Evolutionary conservation across 192 early-diverging fungal species (phyloP), one percentile per base, ranked within the genome.

Genomic region (Globomyces pollinis-pini): DNA sequence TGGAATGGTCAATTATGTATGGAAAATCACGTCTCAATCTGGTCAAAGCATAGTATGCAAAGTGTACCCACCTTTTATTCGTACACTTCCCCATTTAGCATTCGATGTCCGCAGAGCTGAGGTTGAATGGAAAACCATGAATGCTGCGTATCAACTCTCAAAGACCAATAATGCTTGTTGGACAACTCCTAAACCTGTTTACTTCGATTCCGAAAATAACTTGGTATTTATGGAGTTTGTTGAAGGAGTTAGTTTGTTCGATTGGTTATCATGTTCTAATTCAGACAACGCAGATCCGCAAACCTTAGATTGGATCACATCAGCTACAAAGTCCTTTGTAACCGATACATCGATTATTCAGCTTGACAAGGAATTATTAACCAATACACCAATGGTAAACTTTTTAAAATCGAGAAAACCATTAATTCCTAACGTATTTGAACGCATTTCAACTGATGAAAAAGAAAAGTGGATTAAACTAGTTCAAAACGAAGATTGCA

Each of bases 1-100:
- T 1, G 50, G 50, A 18, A 13, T 52, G n/a, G 50, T 24, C 5
- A 52, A 52, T 18, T 20, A 36, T 32, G 50, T 52, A 15, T 52
- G 50, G 50, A 52, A 52, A 52, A 18, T 36, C 16, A n/a, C n/a
- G n/a, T n/a, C n/a, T n/a, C n/a, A n/a, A n/a, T 39, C 38, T 39
- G 12, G 15, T 6, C 21, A 5, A 16, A n/a, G n/a, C 31, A 24
- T 52, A 6, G 23, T 52, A 7, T 36, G n/a, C 18, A 52, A 52
- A 18, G 15, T 16, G 16, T 52, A 34, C 34, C 15, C 31, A n/a
- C 15, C 16, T 7, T 36, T 24, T 52, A 7, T 52, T 15, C 13
- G 21, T 7, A 24, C 13, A 15, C n/a, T 24, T 52, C 50, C 50
- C 1, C 6, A 52, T 15, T 18, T 52, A 7, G 1, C 13, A 16